Evolutionary conservation across 164 flowering plant genomes (phyloP), one percentile per base, ranked within the genome.

Genomic region (Buxus sempervirens): DNA sequence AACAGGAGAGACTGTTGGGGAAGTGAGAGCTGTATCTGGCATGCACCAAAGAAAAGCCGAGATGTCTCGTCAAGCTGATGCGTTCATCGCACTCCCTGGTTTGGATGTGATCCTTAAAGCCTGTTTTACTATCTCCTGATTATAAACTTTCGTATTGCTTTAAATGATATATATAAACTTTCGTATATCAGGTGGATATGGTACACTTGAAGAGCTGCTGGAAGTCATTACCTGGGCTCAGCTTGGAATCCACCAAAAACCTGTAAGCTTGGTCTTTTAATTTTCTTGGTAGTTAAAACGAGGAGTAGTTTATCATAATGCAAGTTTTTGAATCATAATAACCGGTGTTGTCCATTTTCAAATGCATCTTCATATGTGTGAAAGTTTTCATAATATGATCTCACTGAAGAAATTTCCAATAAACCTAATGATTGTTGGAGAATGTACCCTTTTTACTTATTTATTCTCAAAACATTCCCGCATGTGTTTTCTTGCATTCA

Each of bases 161-260:
- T n/a, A n/a, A n/a, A n/a, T n/a, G n/a, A n/a, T n/a, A n/a, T n/a
- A n/a, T 10, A 2, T 60, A 6, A 42, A 9, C 5, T 65, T 45
- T 24, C 27, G 5, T 26, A n/a, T 58, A 55, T 73, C 78, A 93
- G 98, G 98, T 70, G 97, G 98, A 5, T 93, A 90, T 65, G 98
- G 97, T 16, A 93, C 98, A 9, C 91, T 93, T 0, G 96, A 93
- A 77, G 98, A 93, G 72, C 79, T 93, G 56, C 81, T 93, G 28
- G 98, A 93, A 83, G 96, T 90, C 71, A 87, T 93, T 55, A 88
- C 97, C 32, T 93, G 95, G 93, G 96, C 97, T 58, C 98, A 93
- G 77, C 96, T 93, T 45, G 89, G 93, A 60, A 93, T 93, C 67
- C 98, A 94, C 70, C 79, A 80, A 20, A 94, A 94, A 78, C 98